phyloP scores from a whole-genome alignment of 305 asterid genomes.

The Solanum hybrid region DNA sequence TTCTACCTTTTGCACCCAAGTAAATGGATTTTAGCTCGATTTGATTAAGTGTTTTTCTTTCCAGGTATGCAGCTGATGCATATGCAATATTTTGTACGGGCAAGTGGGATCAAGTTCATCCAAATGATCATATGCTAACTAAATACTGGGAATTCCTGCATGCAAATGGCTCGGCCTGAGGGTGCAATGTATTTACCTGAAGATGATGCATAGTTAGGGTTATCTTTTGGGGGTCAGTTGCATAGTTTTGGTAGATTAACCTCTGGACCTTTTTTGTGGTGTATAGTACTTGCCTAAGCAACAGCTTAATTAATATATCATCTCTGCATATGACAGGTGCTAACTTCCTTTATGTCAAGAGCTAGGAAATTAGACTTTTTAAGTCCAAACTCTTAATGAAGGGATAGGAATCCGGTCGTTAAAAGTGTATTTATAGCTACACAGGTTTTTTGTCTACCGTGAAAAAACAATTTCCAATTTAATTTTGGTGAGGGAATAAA shows the following conservation, averaged over 20 bases:
- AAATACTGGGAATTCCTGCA: slow-evolving; percentile 61
- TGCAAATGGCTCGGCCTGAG: background rate
- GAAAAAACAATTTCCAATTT: background rate
- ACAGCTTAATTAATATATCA: background rate
- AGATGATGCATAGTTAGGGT: background rate
- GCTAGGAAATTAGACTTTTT: background rate
- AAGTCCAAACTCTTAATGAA: background rate
- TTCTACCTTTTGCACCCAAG: background rate
- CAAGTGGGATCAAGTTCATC: slow-evolving; percentile 53
- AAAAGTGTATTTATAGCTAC: background rate
- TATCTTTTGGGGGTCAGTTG: background rate
- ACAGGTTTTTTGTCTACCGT: background rate
- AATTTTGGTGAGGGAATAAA: background rate
- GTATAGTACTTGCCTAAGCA: background rate
- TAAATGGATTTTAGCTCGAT: background rate
- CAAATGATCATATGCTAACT: slow-evolving; percentile 61
- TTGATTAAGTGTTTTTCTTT: background rate
- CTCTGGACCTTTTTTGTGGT: background rate
- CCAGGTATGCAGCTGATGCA: slow-evolving; percentile 91
- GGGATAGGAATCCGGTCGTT: background rate
- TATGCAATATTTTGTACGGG: slow-evolving; percentile 82
- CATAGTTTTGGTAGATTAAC: background rate
- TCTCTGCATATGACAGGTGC: background rate
- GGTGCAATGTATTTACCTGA: background rate
- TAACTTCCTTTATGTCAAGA: background rate